Evolutionary conservation across 257 asterid genomes (phyloP).

Genomic region (Capsicum chinense): DNA sequence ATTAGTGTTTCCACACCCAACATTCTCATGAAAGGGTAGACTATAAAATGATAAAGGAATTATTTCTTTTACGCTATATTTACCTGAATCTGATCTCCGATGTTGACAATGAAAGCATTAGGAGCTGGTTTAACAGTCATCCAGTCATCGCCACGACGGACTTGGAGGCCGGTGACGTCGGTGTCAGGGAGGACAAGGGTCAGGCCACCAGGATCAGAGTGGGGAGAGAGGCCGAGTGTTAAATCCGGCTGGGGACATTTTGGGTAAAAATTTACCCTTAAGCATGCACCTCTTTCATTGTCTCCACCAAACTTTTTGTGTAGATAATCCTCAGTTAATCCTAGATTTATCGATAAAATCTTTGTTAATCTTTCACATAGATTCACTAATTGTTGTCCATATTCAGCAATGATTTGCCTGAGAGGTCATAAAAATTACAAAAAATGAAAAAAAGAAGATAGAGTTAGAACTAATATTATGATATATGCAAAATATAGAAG

Average conservation of each 20-base stretch:
- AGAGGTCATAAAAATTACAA: background rate
- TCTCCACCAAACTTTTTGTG: conserved; percentile 70
- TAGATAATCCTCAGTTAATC: conserved; percentile 58
- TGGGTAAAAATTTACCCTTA: conserved; percentile 81
- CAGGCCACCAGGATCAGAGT: conserved; percentile 88
- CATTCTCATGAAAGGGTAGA: background rate
- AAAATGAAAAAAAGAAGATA: conserved; percentile 8
- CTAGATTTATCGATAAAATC: conserved; percentile 60
- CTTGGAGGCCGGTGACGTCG: conserved; percentile 78
- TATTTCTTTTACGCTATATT: background rate
- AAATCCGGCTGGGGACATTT: conserved; percentile 94
- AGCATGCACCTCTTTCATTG: conserved; percentile 55
- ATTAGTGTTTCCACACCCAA: background rate
- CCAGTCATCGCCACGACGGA: conserved; percentile 62
- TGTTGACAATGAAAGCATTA: conserved; percentile 73
- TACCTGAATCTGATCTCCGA: conserved; percentile 90
- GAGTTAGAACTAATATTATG: background rate
- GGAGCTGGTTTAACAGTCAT: conserved; percentile 72
- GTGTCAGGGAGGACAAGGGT: conserved; percentile 78
- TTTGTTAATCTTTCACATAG: conserved; percentile 60
- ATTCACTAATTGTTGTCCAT: conserved; percentile 60
- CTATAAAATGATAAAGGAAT: background rate
- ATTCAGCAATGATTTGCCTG: conserved; percentile 63
- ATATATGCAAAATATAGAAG: background rate
- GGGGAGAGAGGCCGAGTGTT: conserved; percentile 76